Percentiles rank a stretch among this genome's conserved stretches.
Evolutionary conservation across 495 filamentous ascomycete species (phyloP).

Genomic region (Penicillium malachiteum): DNA sequence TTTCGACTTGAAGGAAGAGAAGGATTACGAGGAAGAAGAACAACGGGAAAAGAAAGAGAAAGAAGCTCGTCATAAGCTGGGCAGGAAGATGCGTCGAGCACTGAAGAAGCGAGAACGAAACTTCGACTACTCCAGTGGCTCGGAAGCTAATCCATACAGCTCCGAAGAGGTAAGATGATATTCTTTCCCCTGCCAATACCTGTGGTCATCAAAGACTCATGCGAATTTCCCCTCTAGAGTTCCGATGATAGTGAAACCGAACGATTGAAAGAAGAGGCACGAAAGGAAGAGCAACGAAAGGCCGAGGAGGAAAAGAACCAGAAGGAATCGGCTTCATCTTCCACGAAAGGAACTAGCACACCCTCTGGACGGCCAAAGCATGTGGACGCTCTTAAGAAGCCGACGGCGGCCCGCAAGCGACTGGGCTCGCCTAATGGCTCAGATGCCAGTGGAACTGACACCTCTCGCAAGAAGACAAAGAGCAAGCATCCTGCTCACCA

Average conservation of each 20-base stretch:
- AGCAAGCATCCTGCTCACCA: conserved; percentile 56
- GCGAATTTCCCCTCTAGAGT: conserved; percentile 25
- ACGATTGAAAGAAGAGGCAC: conserved; percentile 59
- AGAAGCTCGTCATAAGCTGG: conserved; percentile 62
- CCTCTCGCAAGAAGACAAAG: conserved; percentile 83
- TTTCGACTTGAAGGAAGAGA: conserved; percentile 80
- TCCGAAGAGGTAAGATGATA: conserved; percentile 43
- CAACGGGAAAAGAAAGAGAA: conserved; percentile 65
- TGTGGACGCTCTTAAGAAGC: conserved; percentile 57
- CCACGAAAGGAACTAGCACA: conserved; percentile 69
- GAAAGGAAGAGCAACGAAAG: conserved; percentile 45
- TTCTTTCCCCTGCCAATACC: background rate
- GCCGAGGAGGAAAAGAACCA: conserved; percentile 62
- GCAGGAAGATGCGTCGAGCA: conserved; percentile 74
- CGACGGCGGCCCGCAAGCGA: conserved; percentile 65
- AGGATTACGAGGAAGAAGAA: conserved; percentile 81
- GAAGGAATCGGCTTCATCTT: conserved; percentile 55
- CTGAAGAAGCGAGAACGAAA: conserved; percentile 83
- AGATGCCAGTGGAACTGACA: conserved; percentile 87
- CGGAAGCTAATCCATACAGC: conserved; percentile 74
- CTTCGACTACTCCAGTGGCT: conserved; percentile 75
- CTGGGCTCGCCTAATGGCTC: conserved; percentile 83
- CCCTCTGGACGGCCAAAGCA: conserved; percentile 63
- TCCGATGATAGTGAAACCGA: conserved; percentile 51
- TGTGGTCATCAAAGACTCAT: conserved; percentile 4